Evolutionary conservation across 495 filamentous ascomycete genomes (phyloP), one percentile per base, ranked within the genome.

Genomic region (Penicillium flavigenum): DNA sequence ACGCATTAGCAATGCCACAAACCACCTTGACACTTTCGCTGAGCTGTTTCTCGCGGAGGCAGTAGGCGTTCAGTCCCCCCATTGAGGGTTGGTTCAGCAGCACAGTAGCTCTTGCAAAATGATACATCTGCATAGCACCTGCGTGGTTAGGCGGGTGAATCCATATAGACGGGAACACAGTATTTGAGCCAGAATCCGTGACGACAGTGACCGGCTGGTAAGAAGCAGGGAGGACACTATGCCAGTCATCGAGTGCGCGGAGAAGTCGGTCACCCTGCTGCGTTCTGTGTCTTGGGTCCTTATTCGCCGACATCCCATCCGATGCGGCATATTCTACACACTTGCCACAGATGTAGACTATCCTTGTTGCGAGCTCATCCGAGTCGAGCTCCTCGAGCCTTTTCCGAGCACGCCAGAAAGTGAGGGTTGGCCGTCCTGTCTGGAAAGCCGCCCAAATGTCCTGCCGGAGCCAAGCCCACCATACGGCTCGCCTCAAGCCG

Each of bases 131-230:
- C 26, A 72, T 47, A 0, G 67, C 65, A 1, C 62, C 67, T 9
- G 65, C 70, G 36, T 65, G 66, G 3, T 57, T 29, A 4, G 67
- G 56, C 12, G 70, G 70, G 41, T 72, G 54, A 19, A 72, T 49
- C 70, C 70, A 72, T 20, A 72, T 67, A 7, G 65, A 60, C 2
- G 70, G 65, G 47, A 69, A 72, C 10, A 59, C 54, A 0, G 49
- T 44, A 4, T 45, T 47, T 14, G 61, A 57, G 4, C 53, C 14
- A 14, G 10, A 12, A 34, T 34, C 32, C 0, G 11, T 14, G 4
- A 11, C 4, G 11, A 34, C 32, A 34, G 11, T 34, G 11, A 34
- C 32, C 32, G 32, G 32, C 32, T 34, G 11, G 57, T 48, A 6
- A 63, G 67, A 17, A 72, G 58, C 29, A 42, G 2, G 64, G 67